Percentiles rank a stretch among this genome's conserved stretches.
These are phyloP conservation scores for Pseudogymnoascus sp. DNA, from an alignment of 2,329 filamentous ascomycete species.

Conservation along the genomic window DNA sequence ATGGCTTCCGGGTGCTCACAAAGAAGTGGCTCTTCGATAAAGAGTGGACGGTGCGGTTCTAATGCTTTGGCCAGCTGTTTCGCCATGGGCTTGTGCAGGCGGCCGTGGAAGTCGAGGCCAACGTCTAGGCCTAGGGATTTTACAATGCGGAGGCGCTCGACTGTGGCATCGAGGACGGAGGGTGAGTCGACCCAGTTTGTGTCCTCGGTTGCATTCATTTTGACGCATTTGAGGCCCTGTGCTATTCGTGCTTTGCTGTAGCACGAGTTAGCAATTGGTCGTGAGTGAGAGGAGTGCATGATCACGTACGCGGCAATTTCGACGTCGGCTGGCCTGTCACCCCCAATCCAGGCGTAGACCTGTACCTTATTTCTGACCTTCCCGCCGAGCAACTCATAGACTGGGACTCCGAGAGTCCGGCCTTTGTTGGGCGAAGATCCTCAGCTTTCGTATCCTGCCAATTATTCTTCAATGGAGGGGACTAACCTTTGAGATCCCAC, in stretches of 20 bases:
- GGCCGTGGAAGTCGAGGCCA: constrained; percentile 54
- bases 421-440: constrained; percentile 24
- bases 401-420: constrained; percentile 46
- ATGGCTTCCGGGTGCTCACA: constrained; percentile 48
- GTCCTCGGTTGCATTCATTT: constrained; percentile 56
- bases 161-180: constrained; percentile 40
- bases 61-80: constrained; percentile 53
- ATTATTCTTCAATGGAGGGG: background rate
- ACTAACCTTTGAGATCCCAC: constrained; percentile 48
- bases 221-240: constrained; percentile 43
- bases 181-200: constrained; percentile 53
- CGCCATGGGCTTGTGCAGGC: constrained; percentile 53
- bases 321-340: constrained; percentile 48
- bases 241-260: constrained; percentile 33
- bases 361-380: constrained; percentile 48
- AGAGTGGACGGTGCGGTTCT: constrained; percentile 61
- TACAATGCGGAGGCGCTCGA: constrained; percentile 48
- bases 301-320: constrained; percentile 36
- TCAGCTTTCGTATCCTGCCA: background rate
- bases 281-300: background rate
- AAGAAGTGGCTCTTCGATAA: constrained; percentile 63
- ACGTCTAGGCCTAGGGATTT: constrained; percentile 50
- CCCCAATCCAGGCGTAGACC: constrained; percentile 54
- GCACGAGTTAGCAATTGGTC: background rate
- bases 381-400: constrained; percentile 52